These are phyloP conservation scores for Calonectria montana DNA, from an alignment of 2,329 filamentous ascomycete species.

Conservation along the genomic window DNA sequence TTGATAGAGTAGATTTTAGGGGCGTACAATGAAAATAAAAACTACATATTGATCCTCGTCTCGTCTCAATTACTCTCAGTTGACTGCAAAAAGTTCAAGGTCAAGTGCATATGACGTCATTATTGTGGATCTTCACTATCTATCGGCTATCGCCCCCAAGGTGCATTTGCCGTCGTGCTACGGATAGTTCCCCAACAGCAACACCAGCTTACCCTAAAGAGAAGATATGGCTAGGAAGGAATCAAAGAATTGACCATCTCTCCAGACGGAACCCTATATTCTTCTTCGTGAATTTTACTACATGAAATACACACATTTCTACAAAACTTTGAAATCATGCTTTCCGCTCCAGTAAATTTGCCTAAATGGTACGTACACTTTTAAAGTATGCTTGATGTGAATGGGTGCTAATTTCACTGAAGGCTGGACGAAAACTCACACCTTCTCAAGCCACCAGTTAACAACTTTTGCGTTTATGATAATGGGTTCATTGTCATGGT, in stretches of 20 bases:
- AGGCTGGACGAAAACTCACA: conserved; percentile 95
- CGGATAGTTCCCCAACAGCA: not conserved
- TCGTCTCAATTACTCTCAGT: not conserved
- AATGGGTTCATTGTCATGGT: conserved; percentile 86
- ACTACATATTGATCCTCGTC: not conserved
- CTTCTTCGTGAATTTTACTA: not conserved
- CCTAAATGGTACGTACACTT: conserved; percentile 67
- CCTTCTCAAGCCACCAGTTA: conserved; percentile 91
- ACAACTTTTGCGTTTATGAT: conserved; percentile 98
- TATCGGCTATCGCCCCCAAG: not conserved
- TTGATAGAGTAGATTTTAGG: not conserved
- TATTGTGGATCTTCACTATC: not conserved
- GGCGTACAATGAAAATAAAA: not conserved
- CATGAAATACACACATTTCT: not conserved
- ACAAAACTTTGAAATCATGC: conserved; percentile 49
- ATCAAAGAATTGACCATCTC: not conserved
- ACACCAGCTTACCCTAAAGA: not conserved
- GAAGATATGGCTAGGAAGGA: not conserved
- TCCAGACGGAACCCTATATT: not conserved
- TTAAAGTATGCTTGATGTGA: not conserved
- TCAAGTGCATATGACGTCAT: not conserved
- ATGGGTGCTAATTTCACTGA: not conserved
- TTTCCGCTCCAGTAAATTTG: conserved; percentile 64
- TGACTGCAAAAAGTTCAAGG: not conserved
- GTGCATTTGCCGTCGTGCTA: not conserved